Evolutionary conservation across 163 green algal species (phyloP), one percentile per base, ranked within the genome.

Genomic region (Chlorella variabilis): DNA sequence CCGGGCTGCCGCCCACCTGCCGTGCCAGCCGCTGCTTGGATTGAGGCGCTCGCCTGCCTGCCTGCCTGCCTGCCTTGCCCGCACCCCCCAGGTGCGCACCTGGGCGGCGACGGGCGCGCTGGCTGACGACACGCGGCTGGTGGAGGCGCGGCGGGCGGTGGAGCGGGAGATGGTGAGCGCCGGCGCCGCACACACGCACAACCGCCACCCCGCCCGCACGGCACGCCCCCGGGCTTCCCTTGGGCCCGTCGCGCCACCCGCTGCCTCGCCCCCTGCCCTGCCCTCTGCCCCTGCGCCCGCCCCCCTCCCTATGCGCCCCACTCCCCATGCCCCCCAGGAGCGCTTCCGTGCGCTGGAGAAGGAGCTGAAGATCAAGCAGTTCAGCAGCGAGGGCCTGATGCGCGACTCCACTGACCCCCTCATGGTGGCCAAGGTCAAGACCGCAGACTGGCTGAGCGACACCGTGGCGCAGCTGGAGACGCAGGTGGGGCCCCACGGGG

Each of bases 301-400:
- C n/a, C n/a, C n/a, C n/a, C n/a, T n/a, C n/a, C n/a, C n/a, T n/a
- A n/a, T n/a, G n/a, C n/a, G n/a, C n/a, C n/a, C n/a, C n/a, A n/a
- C n/a, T n/a, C n/a, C n/a, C n/a, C n/a, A n/a, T n/a, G n/a, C n/a
- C n/a, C n/a, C n/a, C n/a, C 80, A 85, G 80, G 80, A 85, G 51
- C 80, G 80, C 2, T 85, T 85, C 70, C 80, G 81, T 36, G 1
- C 33, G 38, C 63, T 80, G 45, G 80, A 85, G 63, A 74, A 74
- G 25, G 76, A 82, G 38, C 39, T 74, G 56, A 83, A 83, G 49
- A 68, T 71, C 54, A 83, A 75, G 70, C 49, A 73, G 39, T 85
- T 85, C 75, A 73, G 42, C 54, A 66, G 51, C 39, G 71, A 65
- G 25, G 80, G 80, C 31, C 71, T 85, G 36, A 66, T 56, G 58